Evolutionary conservation across 108 stramenopile species (phyloP), one percentile per base, ranked within the genome.

Genomic region (Cyclotella choctawhatcheeana): DNA sequence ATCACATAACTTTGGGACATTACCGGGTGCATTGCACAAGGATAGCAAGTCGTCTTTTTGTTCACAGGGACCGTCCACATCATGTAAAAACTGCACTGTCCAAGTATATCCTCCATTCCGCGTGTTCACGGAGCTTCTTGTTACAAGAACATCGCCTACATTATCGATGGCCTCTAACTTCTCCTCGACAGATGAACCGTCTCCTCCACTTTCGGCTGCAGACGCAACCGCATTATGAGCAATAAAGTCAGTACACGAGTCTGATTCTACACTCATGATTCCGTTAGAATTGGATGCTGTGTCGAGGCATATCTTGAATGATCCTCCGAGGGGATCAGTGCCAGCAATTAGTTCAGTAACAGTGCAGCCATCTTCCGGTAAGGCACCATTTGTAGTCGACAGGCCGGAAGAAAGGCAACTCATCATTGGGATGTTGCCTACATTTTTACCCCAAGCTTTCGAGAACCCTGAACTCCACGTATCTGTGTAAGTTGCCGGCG

Each of bases 361-460:
- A 1, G 64, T 55, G 79, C 94, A 95, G 6, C 82, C 84, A 43
- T 82, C 73, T 21, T 82, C 73, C 13, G 86, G 82, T 18, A 87
- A 71, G 12, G 69, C 89, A 7, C 80, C 86, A 25, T 79, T 84
- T 24, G 90, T 91, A 16, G 87, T 86, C 13, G 80, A 69, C 14
- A 96, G 78, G 0, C 85, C 82, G 14, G 71, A 68, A 27, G 45
- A 47, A 64, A 84, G 69, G 67, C 95, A 96, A 7, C 58, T 59
- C 10, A 94, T 82, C 17, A 71, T 47, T 22, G 79, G 78, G 29
- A 89, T 55, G 64, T 86, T 70, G 5, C 95, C 95, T 1, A 89
- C 88, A 75, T 94, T 93, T 67, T 84, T 91, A 26, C 95, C 95
- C 95, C 95, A 96, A 30, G 85, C 87, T 54, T 84, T 89, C 50